These are phyloP conservation scores for Phoma sp. DNA, from an alignment of 2,329 filamentous ascomycete genomes.

Conservation along the genomic window DNA sequence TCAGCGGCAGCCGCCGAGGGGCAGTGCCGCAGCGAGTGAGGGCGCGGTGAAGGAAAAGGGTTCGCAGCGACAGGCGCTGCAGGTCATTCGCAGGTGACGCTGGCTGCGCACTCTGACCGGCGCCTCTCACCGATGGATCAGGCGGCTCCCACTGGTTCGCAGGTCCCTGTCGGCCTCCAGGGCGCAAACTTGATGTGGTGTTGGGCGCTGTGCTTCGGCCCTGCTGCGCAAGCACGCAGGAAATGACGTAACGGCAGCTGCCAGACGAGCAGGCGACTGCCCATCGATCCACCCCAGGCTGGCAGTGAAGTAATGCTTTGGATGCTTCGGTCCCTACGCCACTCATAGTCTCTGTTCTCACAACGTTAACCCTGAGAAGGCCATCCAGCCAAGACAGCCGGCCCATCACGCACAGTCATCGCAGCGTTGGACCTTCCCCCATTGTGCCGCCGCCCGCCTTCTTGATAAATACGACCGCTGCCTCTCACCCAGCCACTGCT, in stretches of 20 bases:
- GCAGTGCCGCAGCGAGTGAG: neutral
- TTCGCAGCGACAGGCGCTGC: neutral
- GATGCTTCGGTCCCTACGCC: slow-evolving; percentile 1
- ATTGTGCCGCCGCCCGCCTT: slow-evolving; percentile 8
- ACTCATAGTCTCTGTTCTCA: slow-evolving; percentile 9
- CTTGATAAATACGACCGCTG: slow-evolving; percentile 13
- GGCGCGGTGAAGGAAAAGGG: slow-evolving; percentile 6
- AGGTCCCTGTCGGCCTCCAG: neutral
- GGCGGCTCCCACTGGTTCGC: neutral
- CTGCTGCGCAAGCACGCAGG: slow-evolving; percentile 7
- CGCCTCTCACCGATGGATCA: slow-evolving; percentile 4
- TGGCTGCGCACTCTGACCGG: slow-evolving; percentile 11
- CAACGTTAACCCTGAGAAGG: slow-evolving; percentile 16
- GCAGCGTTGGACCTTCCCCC: slow-evolving; percentile 8
- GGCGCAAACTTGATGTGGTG: slow-evolving; percentile 13
- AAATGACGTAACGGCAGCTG: slow-evolving; percentile 13
- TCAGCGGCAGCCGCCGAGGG: slow-evolving; percentile 15
- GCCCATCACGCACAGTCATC: slow-evolving; percentile 11
- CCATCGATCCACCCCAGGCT: slow-evolving; percentile 8
- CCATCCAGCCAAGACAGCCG: slow-evolving; percentile 11
- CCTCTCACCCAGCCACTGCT: slow-evolving; percentile 5
- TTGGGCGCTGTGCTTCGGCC: slow-evolving; percentile 17
- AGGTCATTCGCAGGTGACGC: slow-evolving; percentile 6
- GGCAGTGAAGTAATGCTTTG: slow-evolving; percentile 11
- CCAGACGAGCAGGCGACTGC: slow-evolving; percentile 6